Evolutionary conservation across 225 moss, liverwort and hornwort genomes (phyloP), one percentile per base, ranked within the genome.

Genomic region (Climacium dendroides): DNA sequence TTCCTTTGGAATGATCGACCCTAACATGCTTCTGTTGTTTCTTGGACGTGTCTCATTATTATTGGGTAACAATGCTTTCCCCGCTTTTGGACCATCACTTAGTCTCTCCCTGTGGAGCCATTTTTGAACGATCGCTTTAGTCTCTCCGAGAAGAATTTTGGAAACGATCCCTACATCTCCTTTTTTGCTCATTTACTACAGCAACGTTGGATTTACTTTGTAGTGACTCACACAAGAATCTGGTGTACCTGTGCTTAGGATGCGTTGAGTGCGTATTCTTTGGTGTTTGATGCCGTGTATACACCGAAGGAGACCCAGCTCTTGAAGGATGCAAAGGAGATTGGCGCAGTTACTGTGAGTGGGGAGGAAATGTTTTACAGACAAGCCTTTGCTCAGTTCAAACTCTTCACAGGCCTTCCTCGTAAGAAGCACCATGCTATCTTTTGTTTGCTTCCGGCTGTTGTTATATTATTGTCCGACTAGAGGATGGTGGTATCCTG

Each of bases 271-370:
- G 92, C 95, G 23, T 99, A 99, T 79, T 90, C 93, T 53, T 84
- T 99, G 85, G 98, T 99, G 67, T 99, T 99, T 88, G 98, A 99
- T 91, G 97, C 97, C 34, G 95, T 99, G 67, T 99, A 99, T 60
- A 97, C 95, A 70, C 98, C 98, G 60, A 88, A 91, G 79, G 94
- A 91, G 87, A 99, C 98, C 48, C 91, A 93, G 55, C 91, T 99
- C 66, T 78, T 99, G 85, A 89, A 91, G 85, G 97, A 99, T 85
- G 98, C 98, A 24, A 80, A 43, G 30, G 97, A 94, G 85, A 62
- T 88, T 35, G 98, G 98, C 74, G 95, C 94, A 61, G 85, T 91
- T 29, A 86, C 70, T 57, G 98, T 99, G 47, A 96, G 96, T 86
- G 98, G 98, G 79, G 83, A 95, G 84, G 98, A 99, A 85, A 97